A percentile compares a stretch with the other conserved stretches of the same genome.
Evolutionary conservation across 352 stramenopile species (phyloP).

Genomic region (Globisporangium perplexum): DNA sequence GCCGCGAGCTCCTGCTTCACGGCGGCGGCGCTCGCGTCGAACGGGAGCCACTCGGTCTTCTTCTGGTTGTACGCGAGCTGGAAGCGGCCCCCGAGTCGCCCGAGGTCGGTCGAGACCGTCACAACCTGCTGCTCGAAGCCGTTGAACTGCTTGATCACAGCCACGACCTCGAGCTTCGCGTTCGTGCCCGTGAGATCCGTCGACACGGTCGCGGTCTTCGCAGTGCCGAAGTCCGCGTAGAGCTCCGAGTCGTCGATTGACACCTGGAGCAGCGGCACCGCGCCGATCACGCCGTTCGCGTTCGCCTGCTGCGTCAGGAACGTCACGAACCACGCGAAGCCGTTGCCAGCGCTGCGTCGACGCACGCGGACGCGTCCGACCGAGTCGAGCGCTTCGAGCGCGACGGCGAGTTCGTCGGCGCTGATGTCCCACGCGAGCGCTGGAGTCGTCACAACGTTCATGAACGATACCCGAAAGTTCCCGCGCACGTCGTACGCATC

Average conservation of each 20-base stretch:
- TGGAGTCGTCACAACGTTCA: conserved; percentile 47
- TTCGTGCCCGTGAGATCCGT: conserved; percentile 70
- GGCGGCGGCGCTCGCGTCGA: conserved; percentile 42
- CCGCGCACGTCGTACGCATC: conserved; percentile 81
- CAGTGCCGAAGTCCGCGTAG: conserved; percentile 41
- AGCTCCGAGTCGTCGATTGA: conserved; percentile 64
- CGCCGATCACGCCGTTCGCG: conserved; percentile 37
- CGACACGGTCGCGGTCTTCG: conserved; percentile 24
- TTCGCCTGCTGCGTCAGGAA: conserved; percentile 63
- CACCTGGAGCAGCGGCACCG: conserved; percentile 53
- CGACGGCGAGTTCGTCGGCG: conserved; percentile 67
- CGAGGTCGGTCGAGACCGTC: conserved; percentile 53
- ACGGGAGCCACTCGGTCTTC: conserved; percentile 63
- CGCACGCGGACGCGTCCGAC: conserved; percentile 79
- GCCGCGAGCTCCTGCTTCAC: conserved; percentile 51
- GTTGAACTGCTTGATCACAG: conserved; percentile 84
- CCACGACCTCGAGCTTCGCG: conserved; percentile 64
- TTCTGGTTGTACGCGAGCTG: conserved; percentile 82
- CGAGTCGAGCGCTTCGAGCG: conserved; percentile 77
- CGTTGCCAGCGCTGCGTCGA: conserved; percentile 62
- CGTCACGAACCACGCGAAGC: conserved; percentile 78
- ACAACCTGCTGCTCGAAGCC: conserved; percentile 92
- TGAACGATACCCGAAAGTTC: conserved; percentile 81
- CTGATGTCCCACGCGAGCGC: conserved; percentile 69
- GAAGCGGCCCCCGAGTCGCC: conserved; percentile 82